Conservation (phyloP, 2,329 filamentous ascomycete species). For the Escovopsis sp. region DNA sequence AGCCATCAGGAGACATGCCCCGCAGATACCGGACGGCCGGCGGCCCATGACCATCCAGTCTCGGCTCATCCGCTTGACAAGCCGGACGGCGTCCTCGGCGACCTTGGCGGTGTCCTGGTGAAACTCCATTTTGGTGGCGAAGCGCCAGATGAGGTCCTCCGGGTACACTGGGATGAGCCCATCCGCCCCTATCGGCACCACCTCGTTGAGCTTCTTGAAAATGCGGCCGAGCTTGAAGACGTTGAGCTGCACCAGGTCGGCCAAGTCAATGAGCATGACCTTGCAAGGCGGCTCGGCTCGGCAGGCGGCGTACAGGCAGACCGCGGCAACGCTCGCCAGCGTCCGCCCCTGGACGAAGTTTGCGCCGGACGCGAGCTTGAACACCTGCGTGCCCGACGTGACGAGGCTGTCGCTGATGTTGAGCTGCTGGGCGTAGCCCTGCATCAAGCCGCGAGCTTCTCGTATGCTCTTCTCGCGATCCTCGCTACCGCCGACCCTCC, state of each 20-base stretch:
- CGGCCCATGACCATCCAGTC: constrained; percentile 97
- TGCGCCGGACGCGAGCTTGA: constrained; percentile 57
- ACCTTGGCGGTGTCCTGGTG: constrained; percentile 67
- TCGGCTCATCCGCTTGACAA: constrained; percentile 83
- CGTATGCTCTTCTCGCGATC: constrained; percentile 45
- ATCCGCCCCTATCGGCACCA: constrained; percentile 53
- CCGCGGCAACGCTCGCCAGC: constrained; percentile 72
- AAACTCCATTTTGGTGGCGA: constrained; percentile 85
- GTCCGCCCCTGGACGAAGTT: constrained; percentile 79
- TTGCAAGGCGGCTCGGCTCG: constrained; percentile 65
- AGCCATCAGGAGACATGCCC: constrained; percentile 84
- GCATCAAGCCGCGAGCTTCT: constrained; percentile 42
- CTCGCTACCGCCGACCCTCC: constrained; percentile 41
- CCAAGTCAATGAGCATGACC: constrained; percentile 89
- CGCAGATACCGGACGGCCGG: constrained; percentile 83
- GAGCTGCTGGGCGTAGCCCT: constrained; percentile 45
- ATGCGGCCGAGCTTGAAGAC: constrained; percentile 84
- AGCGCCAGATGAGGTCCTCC: constrained; percentile 82
- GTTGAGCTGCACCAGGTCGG: constrained; percentile 68
- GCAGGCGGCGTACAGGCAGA: constrained; percentile 80
- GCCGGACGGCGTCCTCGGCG: constrained; percentile 71
- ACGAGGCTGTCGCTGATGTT: constrained; percentile 45
- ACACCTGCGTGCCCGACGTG: constrained; percentile 54
- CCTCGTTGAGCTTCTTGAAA: constrained; percentile 69
- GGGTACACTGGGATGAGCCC: constrained; percentile 57